phyloP scores from a whole-genome alignment of 2,329 filamentous ascomycete genomes.

The Aureobasidium melanogenum region DNA sequence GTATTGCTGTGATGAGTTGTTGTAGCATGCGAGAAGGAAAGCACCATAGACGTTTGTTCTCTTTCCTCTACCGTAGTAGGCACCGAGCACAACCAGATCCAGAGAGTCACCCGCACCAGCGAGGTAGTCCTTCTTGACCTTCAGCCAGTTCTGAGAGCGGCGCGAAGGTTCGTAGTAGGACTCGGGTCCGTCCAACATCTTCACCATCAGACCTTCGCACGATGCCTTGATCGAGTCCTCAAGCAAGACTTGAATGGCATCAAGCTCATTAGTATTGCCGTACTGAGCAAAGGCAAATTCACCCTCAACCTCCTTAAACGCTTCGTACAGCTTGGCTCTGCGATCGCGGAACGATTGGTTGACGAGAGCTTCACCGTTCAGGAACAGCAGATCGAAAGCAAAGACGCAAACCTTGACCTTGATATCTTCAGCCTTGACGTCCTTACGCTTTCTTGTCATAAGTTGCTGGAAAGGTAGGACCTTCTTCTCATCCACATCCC shows the following conservation, averaged over 20 bases:
- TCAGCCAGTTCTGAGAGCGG: constrained; percentile 95
- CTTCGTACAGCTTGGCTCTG: constrained; percentile 60
- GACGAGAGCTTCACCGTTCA: constrained; percentile 84
- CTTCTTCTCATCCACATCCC: constrained; percentile 92
- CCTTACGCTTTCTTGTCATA: constrained; percentile 96
- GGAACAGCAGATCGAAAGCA: constrained; percentile 87
- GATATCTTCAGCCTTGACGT: constrained; percentile 89
- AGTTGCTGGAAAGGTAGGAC: constrained; percentile 94
- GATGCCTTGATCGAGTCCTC: constrained; percentile 94
- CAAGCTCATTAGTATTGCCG: constrained; percentile 79
- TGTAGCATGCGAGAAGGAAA: constrained; percentile 92
- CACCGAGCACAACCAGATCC: constrained; percentile 89
- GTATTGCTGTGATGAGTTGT: constrained; percentile 67
- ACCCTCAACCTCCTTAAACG: constrained; percentile 72
- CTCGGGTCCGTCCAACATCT: constrained; percentile 92
- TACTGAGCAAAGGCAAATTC: constrained; percentile 86
- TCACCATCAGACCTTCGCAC: constrained; percentile 97
- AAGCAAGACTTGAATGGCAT: constrained; percentile 85
- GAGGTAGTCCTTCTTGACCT: constrained; percentile 98
- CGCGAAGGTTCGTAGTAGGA: constrained; percentile 95
- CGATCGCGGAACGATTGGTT: constrained; percentile 80
- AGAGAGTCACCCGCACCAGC: constrained; percentile 89
- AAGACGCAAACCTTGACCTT: constrained; percentile 97
- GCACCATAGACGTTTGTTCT: constrained; percentile 92
- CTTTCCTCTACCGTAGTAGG: constrained; percentile 91